Conservation (phyloP, 495 filamentous ascomycete genomes). For the Elasticomyces elasticus region DNA sequence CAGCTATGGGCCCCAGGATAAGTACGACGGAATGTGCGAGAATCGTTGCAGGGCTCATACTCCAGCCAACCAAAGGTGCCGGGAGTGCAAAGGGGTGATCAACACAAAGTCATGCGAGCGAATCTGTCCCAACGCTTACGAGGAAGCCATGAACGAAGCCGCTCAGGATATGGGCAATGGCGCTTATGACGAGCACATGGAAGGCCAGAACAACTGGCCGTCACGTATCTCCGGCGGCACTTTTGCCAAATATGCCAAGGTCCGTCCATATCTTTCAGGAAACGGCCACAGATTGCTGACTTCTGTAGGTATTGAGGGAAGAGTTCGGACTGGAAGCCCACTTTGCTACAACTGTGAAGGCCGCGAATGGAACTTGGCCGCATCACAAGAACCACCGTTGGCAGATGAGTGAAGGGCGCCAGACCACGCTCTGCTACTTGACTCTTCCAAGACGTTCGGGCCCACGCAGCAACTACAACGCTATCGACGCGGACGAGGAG, state of each 20-base stretch:
- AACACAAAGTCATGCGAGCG: no score
- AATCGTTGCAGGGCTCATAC: background rate
- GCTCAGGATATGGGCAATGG: no score
- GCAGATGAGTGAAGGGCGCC: background rate
- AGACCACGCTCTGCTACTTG: conserved; percentile 10
- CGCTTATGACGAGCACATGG: background rate
- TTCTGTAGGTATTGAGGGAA: background rate
- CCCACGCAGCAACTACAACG: background rate
- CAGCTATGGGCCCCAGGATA: no score
- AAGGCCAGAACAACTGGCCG: background rate
- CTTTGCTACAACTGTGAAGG: background rate
- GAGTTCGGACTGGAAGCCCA: conserved; percentile 2
- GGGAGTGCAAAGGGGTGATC: no score
- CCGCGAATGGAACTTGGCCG: background rate
- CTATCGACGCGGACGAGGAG: background rate
- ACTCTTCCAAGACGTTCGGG: background rate
- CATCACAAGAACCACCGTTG: background rate
- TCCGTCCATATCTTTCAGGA: background rate
- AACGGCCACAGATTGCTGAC: background rate
- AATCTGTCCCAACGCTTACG: no score
- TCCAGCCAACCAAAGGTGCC: no score
- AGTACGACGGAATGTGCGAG: background rate
- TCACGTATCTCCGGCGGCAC: background rate
- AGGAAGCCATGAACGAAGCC: no score
- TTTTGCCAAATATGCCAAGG: conserved; percentile 1